Base-by-base conservation (phyloP, 805 yeast species). In the Candida fluviatilis region DNA sequence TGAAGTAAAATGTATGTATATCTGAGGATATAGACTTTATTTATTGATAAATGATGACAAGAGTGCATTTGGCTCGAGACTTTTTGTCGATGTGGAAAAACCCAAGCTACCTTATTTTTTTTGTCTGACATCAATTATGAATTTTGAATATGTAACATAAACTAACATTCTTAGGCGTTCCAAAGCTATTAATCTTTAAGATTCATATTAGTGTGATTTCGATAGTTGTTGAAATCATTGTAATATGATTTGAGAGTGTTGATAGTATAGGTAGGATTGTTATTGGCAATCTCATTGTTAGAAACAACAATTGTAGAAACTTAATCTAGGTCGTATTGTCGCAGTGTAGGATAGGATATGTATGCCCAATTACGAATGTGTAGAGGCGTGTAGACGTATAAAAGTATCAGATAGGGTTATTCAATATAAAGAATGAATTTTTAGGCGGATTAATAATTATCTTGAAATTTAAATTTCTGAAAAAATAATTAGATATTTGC, bases 21-120 rank as follows among this genome's bases (percentile, higher is more conserved):
- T 26, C 13, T 21, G 24, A 21, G 10, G 6, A 21, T 21, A 10
- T 6, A 21, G 13, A 7, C 6, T 12, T 10, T 8, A 26, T 26
- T 5, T 5, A 5, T 26, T 26, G 29, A 26, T 31, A 31, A 45
- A 78, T 86, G 95, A 86, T 86, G 95, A 86, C 82, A 49, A 69
- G 96, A 89, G 95, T 87, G 96, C 96, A 89, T 89, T 89, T 89
- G 96, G 96, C 96, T 89, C 96, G 95, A 88, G 96, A 84, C 84
- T 61, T 74, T 71, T 64, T 73, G 89, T 84, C 89, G 90, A 75
- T 89, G 96, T 89, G 96, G 96, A 89, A 86, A 86, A 85, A 86
- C 73, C 80, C 95, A 76, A 82, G 96, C 96, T 89, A 89, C 96
- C 96, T 89, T 75, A 78, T 62, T 70, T 66, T 66, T 67, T 69